Evolutionary conservation across 371 early-diverging fungal species (phyloP).

Genomic region (Capillidium heterosporum): DNA sequence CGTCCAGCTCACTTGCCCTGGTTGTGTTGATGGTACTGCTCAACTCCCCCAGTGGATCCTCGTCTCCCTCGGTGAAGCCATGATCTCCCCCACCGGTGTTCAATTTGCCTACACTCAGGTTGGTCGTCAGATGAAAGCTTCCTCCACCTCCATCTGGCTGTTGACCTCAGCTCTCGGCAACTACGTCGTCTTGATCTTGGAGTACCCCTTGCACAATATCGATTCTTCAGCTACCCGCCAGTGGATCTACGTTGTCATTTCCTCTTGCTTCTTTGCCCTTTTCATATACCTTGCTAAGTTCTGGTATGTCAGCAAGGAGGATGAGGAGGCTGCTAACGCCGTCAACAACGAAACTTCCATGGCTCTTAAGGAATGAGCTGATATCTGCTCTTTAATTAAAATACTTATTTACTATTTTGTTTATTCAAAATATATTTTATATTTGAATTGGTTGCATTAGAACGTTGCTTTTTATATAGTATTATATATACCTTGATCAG

Average conservation of each 20-base stretch:
- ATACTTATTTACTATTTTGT: no score
- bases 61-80: constrained; percentile 39
- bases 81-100: no score
- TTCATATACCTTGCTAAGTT: neutral
- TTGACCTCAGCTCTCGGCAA: constrained; percentile 17
- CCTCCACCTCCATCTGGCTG: constrained; percentile 27
- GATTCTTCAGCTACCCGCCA: neutral
- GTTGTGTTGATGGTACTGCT: constrained; percentile 18
- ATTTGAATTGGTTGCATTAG: no score
- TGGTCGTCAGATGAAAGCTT: constrained; percentile 23
- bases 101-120: constrained; percentile 34
- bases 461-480: no score
- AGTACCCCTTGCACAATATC: no score
- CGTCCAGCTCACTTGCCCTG: constrained; percentile 10
- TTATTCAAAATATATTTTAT: no score
- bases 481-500: no score
- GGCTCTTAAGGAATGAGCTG: no score
- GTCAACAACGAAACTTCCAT: no score
- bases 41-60: constrained; percentile 43
- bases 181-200: no score
- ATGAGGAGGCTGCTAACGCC: neutral
- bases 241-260: neutral
- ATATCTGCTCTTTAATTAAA: no score
- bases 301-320: neutral
- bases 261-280: neutral